Evolutionary conservation across 2,329 filamentous ascomycete species (phyloP).

Genomic region (Cercospora sesami): DNA sequence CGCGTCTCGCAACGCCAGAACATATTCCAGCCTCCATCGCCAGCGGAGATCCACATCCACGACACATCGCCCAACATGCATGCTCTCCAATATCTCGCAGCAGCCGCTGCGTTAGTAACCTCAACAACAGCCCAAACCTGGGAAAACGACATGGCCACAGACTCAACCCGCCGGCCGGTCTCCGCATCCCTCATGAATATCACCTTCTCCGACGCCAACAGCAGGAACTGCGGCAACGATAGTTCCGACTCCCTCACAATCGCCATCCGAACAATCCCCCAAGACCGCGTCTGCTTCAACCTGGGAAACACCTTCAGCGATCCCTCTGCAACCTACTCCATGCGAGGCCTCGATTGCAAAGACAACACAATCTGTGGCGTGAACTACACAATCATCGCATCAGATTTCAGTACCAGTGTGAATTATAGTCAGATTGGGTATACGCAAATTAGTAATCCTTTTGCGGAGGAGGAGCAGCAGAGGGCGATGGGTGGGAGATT

Average conservation of each 20-base stretch:
- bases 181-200: conserved; percentile 51
- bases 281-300: conserved; percentile 18
- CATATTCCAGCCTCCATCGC: not conserved
- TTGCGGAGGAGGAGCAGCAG: not conserved
- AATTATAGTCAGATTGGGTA: conserved; percentile 16
- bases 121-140: conserved; percentile 6
- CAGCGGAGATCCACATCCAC: not conserved
- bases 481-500: conserved; percentile 9
- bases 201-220: conserved; percentile 61
- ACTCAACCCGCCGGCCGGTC: conserved; percentile 3
- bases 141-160: conserved; percentile 21
- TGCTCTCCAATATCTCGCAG: not conserved
- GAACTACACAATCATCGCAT: conserved; percentile 17
- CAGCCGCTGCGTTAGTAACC: not conserved
- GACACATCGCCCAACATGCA: not conserved
- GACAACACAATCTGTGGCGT: conserved; percentile 14
- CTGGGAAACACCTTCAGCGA: conserved; percentile 17
- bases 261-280: conserved; percentile 20
- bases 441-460: conserved; percentile 19
- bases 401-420: not conserved
- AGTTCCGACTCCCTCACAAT: conserved; percentile 54
- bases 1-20: not conserved
- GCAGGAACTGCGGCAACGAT: conserved; percentile 46
- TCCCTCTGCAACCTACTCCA: conserved; percentile 10
- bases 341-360: conserved; percentile 9